Evolutionary conservation across 2,329 filamentous ascomycete species (phyloP).

Genomic region (Elsinoe fawcettii): DNA sequence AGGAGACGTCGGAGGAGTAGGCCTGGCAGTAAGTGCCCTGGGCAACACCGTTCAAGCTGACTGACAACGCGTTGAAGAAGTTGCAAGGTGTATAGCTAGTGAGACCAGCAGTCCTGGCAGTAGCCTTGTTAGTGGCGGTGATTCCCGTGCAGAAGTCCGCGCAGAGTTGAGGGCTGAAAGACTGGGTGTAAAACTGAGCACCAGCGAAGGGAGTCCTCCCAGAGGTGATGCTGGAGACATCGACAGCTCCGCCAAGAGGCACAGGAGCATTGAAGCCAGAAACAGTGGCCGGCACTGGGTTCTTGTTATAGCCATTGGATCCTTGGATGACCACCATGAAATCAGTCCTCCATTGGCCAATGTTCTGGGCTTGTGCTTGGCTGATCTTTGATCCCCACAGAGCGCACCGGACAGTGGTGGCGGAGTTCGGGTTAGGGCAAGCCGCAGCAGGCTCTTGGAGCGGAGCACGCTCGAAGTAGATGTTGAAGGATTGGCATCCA

Average conservation of each 20-base stretch:
- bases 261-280: conserved; percentile 16
- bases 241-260: conserved; percentile 16
- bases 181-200: conserved; percentile 10
- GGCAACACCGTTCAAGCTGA: conserved; percentile 28
- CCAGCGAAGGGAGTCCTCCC: conserved; percentile 8
- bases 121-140: conserved; percentile 3
- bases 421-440: conserved; percentile 16
- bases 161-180: conserved; percentile 14
- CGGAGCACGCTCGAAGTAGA: conserved; percentile 21
- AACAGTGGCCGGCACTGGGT: conserved; percentile 13
- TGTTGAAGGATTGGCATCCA: conserved; percentile 21
- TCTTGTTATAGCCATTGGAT: conserved; percentile 19
- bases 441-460: conserved; percentile 17
- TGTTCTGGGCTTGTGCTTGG: conserved; percentile 23
- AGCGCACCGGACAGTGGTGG: conserved; percentile 15
- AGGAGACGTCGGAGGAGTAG: conserved; percentile 21
- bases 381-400: conserved; percentile 14
- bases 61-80: conserved; percentile 30
- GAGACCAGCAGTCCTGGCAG: conserved; percentile 6
- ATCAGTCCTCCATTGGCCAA: conserved; percentile 23
- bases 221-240: conserved; percentile 1
- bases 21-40: conserved; percentile 31
- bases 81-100: conserved; percentile 15
- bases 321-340: conserved; percentile 26
- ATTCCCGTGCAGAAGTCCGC: conserved; percentile 12